Evolutionary conservation across 768 basidiomycete genomes (phyloP).

Genomic region (Auricularia heimuer): DNA sequence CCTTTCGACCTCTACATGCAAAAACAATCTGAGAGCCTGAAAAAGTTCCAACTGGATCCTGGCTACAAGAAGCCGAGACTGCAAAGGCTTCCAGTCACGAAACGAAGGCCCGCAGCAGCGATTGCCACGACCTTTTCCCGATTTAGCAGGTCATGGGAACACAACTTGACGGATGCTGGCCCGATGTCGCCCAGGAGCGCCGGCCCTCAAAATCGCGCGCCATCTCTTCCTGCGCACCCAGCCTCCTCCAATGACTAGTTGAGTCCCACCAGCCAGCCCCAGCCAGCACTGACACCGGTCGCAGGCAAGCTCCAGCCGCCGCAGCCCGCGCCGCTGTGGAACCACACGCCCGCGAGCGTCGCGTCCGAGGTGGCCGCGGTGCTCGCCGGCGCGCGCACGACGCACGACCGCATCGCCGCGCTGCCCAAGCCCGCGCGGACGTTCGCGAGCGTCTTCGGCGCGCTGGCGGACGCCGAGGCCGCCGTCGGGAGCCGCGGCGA

Average conservation of each 20-base stretch:
- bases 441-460: constrained; percentile 6
- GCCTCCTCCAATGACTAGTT: not conserved
- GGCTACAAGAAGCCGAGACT: too few relatives aligned
- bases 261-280: not conserved
- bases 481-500: constrained; percentile 40
- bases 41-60: too few relatives aligned
- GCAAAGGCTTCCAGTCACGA: too few relatives aligned
- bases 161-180: too few relatives aligned
- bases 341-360: constrained; percentile 10
- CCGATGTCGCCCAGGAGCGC: too few relatives aligned
- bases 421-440: constrained; percentile 1
- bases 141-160: too few relatives aligned
- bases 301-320: constrained; percentile 7
- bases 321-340: constrained; percentile 11
- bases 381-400: constrained; percentile 8
- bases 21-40: too few relatives aligned
- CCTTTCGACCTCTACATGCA: too few relatives aligned
- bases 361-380: constrained; percentile 6
- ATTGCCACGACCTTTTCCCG: too few relatives aligned
- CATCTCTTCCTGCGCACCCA: not conserved
- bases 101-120: too few relatives aligned
- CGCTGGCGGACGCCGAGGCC: constrained; percentile 53
- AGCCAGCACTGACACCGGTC: not conserved
- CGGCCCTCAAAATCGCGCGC: too few relatives aligned
- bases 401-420: constrained; percentile 12